phyloP scores from a whole-genome alignment of 2,329 filamentous ascomycete genomes.

The Colletotrichum sp. region DNA sequence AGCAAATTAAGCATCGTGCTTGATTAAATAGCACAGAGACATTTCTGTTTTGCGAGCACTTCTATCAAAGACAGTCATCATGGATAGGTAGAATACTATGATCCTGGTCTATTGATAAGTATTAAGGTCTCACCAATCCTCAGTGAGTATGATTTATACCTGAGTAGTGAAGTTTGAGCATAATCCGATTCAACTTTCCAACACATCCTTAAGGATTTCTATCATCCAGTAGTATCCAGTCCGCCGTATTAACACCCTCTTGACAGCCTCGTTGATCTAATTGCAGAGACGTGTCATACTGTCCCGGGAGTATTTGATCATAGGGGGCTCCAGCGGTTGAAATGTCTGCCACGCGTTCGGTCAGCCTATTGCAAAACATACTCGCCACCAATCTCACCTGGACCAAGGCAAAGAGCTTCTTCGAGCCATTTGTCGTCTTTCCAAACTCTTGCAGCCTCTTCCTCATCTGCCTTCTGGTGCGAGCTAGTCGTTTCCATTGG shows the following conservation, averaged over 20 bases:
- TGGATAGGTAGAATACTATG: too few relatives aligned
- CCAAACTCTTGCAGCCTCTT: background rate
- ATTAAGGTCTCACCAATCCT: too few relatives aligned
- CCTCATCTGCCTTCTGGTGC: rapidly evolving
- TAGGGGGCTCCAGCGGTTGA: rapidly evolving
- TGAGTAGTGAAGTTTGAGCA: too few relatives aligned
- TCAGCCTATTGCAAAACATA: background rate
- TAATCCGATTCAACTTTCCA: too few relatives aligned
- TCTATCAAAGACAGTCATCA: too few relatives aligned
- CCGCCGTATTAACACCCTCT: background rate
- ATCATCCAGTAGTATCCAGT: background rate
- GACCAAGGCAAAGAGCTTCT: background rate
- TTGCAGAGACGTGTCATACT: background rate
- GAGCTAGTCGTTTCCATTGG: background rate
- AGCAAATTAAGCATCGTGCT: too few relatives aligned
- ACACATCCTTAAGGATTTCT: background rate
- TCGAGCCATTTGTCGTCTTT: background rate
- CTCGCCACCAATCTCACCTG: background rate
- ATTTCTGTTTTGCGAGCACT: too few relatives aligned
- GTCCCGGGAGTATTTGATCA: background rate
- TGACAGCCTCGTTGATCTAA: background rate
- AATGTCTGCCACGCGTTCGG: background rate
- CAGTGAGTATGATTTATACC: too few relatives aligned
- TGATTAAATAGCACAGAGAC: too few relatives aligned
- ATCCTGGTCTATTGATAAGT: too few relatives aligned